Base-by-base conservation (phyloP, 2,329 filamentous ascomycete genomes). In the Exophiala aquamarina region DNA sequence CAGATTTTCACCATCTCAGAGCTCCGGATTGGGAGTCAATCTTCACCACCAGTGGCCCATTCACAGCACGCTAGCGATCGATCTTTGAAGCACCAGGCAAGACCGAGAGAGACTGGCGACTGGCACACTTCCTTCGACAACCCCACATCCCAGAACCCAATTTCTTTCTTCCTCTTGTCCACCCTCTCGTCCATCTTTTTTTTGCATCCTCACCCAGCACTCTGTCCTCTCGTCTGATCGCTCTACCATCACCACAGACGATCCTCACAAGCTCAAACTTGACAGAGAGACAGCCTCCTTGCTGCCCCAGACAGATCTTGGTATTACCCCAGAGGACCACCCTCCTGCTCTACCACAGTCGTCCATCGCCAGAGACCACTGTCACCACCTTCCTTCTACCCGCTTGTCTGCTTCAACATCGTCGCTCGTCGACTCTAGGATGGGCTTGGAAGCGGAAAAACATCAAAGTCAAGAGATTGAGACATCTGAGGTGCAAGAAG, bases 371-470 rank as follows among this genome's bases (percentile, higher is more conserved):
- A 32, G 35, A 34, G 26, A 44, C 35, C 39, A 9, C 29, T 19
- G 34, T 43, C 39, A 34, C 47, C 41, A 45, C 47, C 41, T n/a
- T 35, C 39, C 36, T 36, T 41, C 36, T 19, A 14, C 34, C 38
- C 13, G 8, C 7, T 17, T 35, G 32, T 15, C 32, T 14, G n/a
- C 32, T 35, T 7, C 8, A 26, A 23, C 19, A 15, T 29, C 28
- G 46, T 57, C 54, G 49, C 51, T 42, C 19, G 46, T 53, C 55
- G 54, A 58, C 57, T 50, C 51, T 57, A 74, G 72, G 68, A 76
- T 76, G 73, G 73, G 72, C 71, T 66, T 71, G 49, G 52, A 58
- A 64, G 66, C 70, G 65, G 70, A 72, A 64, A 70, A 74, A 61
- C 62, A 70, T 58, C 68, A 72, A 68, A 70, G 67, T 63, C 65